Evolutionary conservation across 371 early-diverging fungal genomes (phyloP), one percentile per base, ranked within the genome.

Genomic region (Vairimorpha apis): DNA sequence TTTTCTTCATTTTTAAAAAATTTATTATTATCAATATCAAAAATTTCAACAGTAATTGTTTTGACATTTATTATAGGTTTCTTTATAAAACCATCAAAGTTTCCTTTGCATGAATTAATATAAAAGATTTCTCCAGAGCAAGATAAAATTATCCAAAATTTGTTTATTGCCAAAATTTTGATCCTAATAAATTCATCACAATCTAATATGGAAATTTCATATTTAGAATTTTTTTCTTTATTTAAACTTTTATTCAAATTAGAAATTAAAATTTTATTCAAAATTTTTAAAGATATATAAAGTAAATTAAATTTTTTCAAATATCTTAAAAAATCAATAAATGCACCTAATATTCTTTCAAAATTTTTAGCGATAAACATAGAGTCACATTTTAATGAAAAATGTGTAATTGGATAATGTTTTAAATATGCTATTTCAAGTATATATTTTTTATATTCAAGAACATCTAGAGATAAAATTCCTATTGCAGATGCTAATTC

Each of bases 321-420:
- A 51, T 74, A 56, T n/a, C 58, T 14, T 14, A 74, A 44, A 44
- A 77, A 12, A 30, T 77, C 67, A 16, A 45, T 55, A 27, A 77
- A 37, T 37, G 73, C 75, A 25, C 33, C 27, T 5, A 76, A 18
- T 33, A 80, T 23, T 72, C 81, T 75, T 60, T 75, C 47, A 2
- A 75, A n/a, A 67, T 77, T 78, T 44, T 80, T 65, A 16, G 71
- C 37, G 7, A 80, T 69, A 72, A 59, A 77, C 12, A 38, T 30
- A 21, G 21, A 7, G 53, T 80, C 81, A 68, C 76, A 77, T 41
- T 41, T 33, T 45, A 80, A 67, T 18, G 81, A 76, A 68, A 77
- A 80, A 21, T 58, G 18, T 10, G n/a, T 25, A n/a, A 76, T 12
- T 13, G 38, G 44, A 49, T 23, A 43, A 25, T 69, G 69, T 27